phyloP scores from a whole-genome alignment of 768 basidiomycete species.

The Mycena alexandri region DNA sequence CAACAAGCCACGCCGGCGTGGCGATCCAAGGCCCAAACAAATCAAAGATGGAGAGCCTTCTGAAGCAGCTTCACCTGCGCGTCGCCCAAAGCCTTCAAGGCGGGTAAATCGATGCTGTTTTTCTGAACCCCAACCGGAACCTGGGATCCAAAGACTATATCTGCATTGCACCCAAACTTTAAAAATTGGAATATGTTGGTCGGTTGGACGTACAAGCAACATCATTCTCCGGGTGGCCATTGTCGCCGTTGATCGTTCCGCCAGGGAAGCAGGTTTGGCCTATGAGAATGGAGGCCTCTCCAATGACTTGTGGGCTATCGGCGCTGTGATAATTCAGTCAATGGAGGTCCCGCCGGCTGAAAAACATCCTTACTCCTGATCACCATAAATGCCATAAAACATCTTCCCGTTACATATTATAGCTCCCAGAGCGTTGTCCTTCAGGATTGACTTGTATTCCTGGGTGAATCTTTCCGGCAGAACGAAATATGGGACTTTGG shows the following conservation, averaged over 20 bases:
- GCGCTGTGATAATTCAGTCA: slow-evolving; percentile 27
- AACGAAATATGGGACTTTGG: slow-evolving; percentile 42
- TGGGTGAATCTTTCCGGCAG: slow-evolving; percentile 39
- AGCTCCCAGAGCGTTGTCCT: slow-evolving; percentile 41
- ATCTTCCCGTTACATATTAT: slow-evolving; percentile 44
- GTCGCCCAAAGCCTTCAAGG: slow-evolving; percentile 43
- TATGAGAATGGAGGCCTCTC: slow-evolving; percentile 43
- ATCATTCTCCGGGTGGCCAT: slow-evolving; percentile 39
- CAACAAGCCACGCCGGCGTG: slow-evolving; percentile 15
- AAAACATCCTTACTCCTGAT: slow-evolving; percentile 37
- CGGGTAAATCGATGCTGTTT: slow-evolving; percentile 39
- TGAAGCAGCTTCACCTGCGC: slow-evolving; percentile 34
- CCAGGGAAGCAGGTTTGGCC: slow-evolving; percentile 44
- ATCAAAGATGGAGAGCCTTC: slow-evolving; percentile 37
- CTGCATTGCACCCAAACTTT: slow-evolving; percentile 20
- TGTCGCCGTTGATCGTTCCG: slow-evolving; percentile 36
- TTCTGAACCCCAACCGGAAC: slow-evolving; percentile 38
- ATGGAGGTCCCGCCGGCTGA: neutral
- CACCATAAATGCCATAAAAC: slow-evolving; percentile 46
- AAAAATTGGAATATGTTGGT: neutral
- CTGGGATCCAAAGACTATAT: slow-evolving; percentile 40
- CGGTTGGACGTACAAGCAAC: slow-evolving; percentile 40
- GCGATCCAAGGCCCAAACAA: neutral
- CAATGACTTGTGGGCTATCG: slow-evolving; percentile 42
- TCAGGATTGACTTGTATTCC: slow-evolving; percentile 26